Base-by-base conservation (phyloP, 495 filamentous ascomycete genomes). In the Bombardia bombarda region DNA sequence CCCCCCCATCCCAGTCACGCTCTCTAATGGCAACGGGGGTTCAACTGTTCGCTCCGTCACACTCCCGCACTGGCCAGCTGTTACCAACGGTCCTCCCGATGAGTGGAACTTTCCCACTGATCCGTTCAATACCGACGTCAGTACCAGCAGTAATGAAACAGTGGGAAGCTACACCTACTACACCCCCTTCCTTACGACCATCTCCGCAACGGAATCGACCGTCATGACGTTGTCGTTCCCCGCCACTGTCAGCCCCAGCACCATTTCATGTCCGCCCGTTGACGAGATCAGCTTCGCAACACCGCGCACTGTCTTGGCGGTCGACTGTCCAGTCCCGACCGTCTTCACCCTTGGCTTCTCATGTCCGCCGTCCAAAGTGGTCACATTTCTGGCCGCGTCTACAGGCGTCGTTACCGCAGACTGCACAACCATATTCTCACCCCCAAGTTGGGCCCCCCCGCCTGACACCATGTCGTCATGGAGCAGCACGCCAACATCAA, bases 1-100 rank as follows among this genome's bases (percentile, higher is more conserved):
- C 16, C 54, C 46, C 10, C 54, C 51, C 12, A 16, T 48, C 13
- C 17, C 14, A 5, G 22, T 52, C 10, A 28, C 25, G 4, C 24
- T 46, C 8, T 34, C 49, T 4, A 26, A 49, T 22, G 40, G 45
- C 5, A 14, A 23, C n/a, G 49, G 45, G 7, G 22, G 19, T 14
- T 14, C 32, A 9, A 51, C 48, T 4, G 20, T 37, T n/a, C 52
- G 52, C 7, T 22, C n/a, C 0, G 20, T 55, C 3, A 12, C 26
- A 18, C 48, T 55, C 7, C 52, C 52, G 24, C 52, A 48, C 2
- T 55, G 52, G 52, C 52, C 52, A 4, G 13, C 14, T 12, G 21
- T 55, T 10, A 28, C n/a, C 10, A 8, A 33, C 17, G 47, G 51
- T 6, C 38, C 42, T 6, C 20, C 31, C 35, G 35, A 3, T 7